Percentiles rank a stretch among this genome's conserved stretches.
These are phyloP conservation scores for Lachancea kluyveri DNA, from an alignment of 805 yeast genomes.

Conservation along the genomic window DNA sequence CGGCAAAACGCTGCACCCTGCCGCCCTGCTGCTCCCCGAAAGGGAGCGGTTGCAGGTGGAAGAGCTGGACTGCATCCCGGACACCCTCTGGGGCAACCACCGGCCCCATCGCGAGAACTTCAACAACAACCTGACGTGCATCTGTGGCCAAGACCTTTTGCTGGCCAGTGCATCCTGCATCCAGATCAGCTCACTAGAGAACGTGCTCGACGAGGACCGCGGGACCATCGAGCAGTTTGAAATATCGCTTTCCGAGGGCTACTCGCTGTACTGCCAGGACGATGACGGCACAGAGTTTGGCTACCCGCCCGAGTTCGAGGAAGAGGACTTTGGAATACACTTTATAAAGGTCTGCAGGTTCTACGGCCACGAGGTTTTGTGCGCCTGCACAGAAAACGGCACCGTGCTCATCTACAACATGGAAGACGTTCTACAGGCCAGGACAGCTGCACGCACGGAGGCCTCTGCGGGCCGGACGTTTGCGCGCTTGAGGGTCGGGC, in stretches of 20 bases:
- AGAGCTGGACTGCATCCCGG: slow-evolving; percentile 4
- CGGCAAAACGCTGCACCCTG: slow-evolving; percentile 13
- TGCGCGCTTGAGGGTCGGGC: slow-evolving; percentile 1
- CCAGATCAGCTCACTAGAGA: slow-evolving; percentile 10
- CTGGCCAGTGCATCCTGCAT: slow-evolving; percentile 8
- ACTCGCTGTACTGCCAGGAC: slow-evolving; percentile 1
- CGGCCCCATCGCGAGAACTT: slow-evolving; percentile 2
- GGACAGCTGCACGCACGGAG: not conserved
- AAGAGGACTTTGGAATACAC: slow-evolving; percentile 42
- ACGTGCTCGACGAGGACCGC: slow-evolving; percentile 2
- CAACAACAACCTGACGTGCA: slow-evolving; percentile 12
- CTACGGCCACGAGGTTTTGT: slow-evolving; percentile 37
- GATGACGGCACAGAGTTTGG: too few species aligned
- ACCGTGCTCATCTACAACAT: slow-evolving; percentile 36
- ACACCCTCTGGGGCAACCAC: not conserved
- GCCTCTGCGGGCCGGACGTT: too few species aligned
- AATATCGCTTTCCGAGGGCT: slow-evolving; percentile 2
- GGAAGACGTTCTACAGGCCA: slow-evolving; percentile 23
- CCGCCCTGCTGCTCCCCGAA: slow-evolving; percentile 15
- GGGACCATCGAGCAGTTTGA: not conserved
- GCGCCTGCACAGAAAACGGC: slow-evolving; percentile 53
- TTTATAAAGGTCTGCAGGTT: slow-evolving; percentile 37
- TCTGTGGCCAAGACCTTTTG: slow-evolving; percentile 10
- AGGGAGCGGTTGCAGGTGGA: slow-evolving; percentile 16
- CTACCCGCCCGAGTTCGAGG: slow-evolving; percentile 1